Percentiles rank a stretch among this genome's conserved stretches.
Conservation (phyloP, 345 rosid species). For the Leavenworthia alabamica region DNA sequence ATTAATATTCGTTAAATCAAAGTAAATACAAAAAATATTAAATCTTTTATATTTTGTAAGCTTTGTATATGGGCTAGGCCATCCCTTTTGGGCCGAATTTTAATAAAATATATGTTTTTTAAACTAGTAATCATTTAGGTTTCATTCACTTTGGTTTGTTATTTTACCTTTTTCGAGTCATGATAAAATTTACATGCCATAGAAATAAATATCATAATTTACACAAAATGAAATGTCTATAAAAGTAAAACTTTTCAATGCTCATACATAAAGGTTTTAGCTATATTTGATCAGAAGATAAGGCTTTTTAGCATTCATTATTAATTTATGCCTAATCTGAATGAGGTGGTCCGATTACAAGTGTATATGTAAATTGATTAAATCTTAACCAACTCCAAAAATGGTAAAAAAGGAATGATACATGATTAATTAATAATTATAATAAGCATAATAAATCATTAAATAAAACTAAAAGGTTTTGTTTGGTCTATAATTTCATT, state of each 20-base stretch:
- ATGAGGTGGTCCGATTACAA: constrained; percentile 3
- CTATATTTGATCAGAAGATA: background rate
- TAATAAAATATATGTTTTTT: too few relatives aligned
- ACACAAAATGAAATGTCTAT: background rate
- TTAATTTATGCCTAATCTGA: background rate
- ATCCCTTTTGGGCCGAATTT: too few relatives aligned
- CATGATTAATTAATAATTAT: background rate
- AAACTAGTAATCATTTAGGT: constrained; percentile 6
- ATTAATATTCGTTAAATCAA: too few relatives aligned
- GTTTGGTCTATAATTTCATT: constrained; percentile 18
- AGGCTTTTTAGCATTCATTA: background rate
- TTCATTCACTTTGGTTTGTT: background rate
- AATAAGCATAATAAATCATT: background rate
- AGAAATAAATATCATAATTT: background rate
- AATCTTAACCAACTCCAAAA: constrained; percentile 7
- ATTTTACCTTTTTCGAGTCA: background rate
- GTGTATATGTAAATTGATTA: background rate
- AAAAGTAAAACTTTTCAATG: background rate
- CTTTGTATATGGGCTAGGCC: too few relatives aligned
- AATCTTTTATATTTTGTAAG: too few relatives aligned
- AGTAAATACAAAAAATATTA: too few relatives aligned
- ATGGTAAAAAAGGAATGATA: constrained; percentile 5
- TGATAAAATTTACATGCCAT: background rate
- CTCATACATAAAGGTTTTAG: background rate
- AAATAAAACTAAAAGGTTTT: background rate